These are phyloP conservation scores for Trichocladium antarcticum DNA, from an alignment of 495 filamentous ascomycete genomes.

Conservation along the genomic window DNA sequence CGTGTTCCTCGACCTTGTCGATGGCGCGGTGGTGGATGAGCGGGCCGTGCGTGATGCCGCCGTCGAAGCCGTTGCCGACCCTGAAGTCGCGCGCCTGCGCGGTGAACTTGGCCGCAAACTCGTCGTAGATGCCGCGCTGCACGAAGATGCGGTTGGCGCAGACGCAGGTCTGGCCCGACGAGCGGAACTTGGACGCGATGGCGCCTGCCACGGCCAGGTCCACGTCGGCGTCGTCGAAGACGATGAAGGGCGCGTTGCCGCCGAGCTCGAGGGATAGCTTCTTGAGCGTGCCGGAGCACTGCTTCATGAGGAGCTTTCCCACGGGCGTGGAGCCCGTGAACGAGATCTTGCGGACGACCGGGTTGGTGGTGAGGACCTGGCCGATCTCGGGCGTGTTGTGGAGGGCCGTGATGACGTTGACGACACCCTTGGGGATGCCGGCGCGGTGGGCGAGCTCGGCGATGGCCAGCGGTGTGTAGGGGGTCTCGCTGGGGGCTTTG, in stretches of 20 bases:
- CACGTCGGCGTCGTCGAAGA: conserved; percentile 83
- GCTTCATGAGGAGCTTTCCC: conserved; percentile 81
- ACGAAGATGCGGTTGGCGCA: conserved; percentile 83
- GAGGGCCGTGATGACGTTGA: conserved; percentile 68
- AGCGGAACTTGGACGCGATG: conserved; percentile 71
- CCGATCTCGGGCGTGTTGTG: conserved; percentile 66
- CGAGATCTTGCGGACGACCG: conserved; percentile 68
- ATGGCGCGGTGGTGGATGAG: conserved; percentile 68
- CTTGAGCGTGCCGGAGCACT: conserved; percentile 70
- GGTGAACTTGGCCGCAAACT: conserved; percentile 58
- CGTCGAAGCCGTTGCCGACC: conserved; percentile 64
- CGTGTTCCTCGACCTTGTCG: conserved; percentile 65
- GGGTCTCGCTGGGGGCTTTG: conserved; percentile 79
- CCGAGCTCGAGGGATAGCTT: conserved; percentile 80
- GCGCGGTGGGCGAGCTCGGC: conserved; percentile 74
- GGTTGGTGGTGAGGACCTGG: conserved; percentile 56
- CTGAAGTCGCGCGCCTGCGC: conserved; percentile 67
- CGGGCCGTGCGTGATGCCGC: conserved; percentile 66
- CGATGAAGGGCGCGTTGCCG: conserved; percentile 87
- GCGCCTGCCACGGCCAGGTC: conserved; percentile 66
- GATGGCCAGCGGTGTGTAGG: conserved; percentile 70
- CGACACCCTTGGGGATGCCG: conserved; percentile 72
- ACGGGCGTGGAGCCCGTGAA: conserved; percentile 84
- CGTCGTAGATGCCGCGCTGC: conserved; percentile 66
- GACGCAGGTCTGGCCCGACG: conserved; percentile 82